Base-by-base conservation (phyloP, 305 asterid genomes). In the Caryopteris hybrid region DNA sequence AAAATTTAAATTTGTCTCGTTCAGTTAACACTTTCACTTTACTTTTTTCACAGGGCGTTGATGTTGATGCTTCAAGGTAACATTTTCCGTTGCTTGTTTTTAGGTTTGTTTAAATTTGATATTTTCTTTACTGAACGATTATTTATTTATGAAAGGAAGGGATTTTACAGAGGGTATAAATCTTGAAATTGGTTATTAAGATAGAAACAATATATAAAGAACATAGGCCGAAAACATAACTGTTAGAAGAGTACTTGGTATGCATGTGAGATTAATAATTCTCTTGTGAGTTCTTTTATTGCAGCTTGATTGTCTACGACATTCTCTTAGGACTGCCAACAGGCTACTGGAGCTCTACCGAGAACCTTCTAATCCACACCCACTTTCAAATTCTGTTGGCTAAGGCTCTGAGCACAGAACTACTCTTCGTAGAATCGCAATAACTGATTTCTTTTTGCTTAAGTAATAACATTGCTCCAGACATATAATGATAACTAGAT, bases 41-140 rank as follows among this genome's bases (percentile, higher is more conserved):
- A 21, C 61, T 72, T 74, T 56, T 65, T 52, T 65, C 31, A 12
- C 84, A 86, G 92, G 89, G 65, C 60, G 56, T 50, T 39, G 84
- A 76, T 57, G 36, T 57, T 52, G 65, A 66, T 56, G 77, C 71
- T 9, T 71, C 80, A 59, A 80, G 87, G 88, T 85, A 78, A 63
- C 14, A n/a, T 57, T 62, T 65, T 20, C 20, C 47, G 21, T 51
- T 17, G 4, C 39, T 55, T 58, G 65, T 57, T 61, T 43, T 58
- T 55, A 38, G 31, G 43, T 38, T 23, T 70, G 27, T 47, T 10
- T 31, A 33, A 25, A 5, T 53, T n/a, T n/a, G n/a, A n/a, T n/a
- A n/a, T n/a, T n/a, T n/a, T n/a, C n/a, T n/a, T n/a, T n/a, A n/a
- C n/a, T n/a, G n/a, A n/a, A n/a, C n/a, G n/a, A n/a, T n/a, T n/a